These are phyloP conservation scores for Chlorencoelia australis DNA, from an alignment of 2,329 filamentous ascomycete species.

Conservation along the genomic window DNA sequence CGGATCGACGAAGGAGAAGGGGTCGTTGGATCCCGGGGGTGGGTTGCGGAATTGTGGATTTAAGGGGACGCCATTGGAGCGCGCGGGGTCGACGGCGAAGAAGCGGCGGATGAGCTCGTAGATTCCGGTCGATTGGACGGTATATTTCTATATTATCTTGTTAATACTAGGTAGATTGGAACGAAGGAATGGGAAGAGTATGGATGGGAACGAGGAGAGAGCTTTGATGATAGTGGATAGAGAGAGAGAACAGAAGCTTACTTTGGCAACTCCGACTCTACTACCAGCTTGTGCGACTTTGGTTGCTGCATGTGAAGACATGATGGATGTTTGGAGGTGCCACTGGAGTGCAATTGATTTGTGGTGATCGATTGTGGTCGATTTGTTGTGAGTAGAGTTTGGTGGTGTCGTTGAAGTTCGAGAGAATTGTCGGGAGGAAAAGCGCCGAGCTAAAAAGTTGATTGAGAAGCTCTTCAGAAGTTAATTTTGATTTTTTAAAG, in stretches of 20 bases:
- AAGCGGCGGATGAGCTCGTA: conserved; percentile 75
- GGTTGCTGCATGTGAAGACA: conserved; percentile 40
- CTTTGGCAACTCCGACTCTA: conserved; percentile 47
- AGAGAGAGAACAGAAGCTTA: conserved; percentile 28
- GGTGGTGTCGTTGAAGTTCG: too few species aligned
- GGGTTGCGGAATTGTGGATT: conserved; percentile 91
- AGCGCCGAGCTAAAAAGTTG: too few species aligned
- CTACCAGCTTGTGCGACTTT: conserved; percentile 48
- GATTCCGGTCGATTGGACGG: conserved; percentile 77
- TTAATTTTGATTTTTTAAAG: too few species aligned
- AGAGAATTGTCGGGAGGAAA: too few species aligned
- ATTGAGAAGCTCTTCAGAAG: too few species aligned
- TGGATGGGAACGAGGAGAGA: conserved; percentile 13
- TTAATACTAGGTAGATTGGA: conserved; percentile 16
- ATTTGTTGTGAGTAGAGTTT: too few species aligned
- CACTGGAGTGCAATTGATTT: too few species aligned
- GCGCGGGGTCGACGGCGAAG: conserved; percentile 73
- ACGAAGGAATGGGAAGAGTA: conserved; percentile 4
- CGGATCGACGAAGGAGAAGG: conserved; percentile 66
- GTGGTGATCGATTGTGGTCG: too few species aligned
- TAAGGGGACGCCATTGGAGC: conserved; percentile 83
- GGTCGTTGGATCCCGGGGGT: conserved; percentile 62
- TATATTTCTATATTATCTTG: conserved; percentile 68
- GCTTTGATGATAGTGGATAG: conserved; percentile 6
- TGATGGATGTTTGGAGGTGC: too few species aligned